Conservation (phyloP, 345 rosid species). For the Eucalyptus regnans region DNA sequence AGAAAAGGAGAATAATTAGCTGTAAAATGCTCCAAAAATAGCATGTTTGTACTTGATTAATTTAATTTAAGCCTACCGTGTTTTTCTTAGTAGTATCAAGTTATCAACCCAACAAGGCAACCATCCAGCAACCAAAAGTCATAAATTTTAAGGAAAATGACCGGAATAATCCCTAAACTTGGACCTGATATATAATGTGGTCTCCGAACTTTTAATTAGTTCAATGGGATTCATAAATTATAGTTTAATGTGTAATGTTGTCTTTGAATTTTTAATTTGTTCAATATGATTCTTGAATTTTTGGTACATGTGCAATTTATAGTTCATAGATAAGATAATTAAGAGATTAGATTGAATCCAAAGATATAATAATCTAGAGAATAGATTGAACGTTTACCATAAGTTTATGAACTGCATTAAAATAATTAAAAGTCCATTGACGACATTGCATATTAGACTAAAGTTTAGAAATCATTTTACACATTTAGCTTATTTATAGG, state of each 20-base stretch:
- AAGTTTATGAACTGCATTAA: neutral
- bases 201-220: too few species aligned
- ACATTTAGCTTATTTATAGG: too few species aligned
- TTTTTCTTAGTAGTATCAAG: neutral
- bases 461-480: neutral
- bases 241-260: fast-evolving
- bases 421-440: fast-evolving
- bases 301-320: fast-evolving
- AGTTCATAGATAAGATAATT: neutral
- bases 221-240: neutral
- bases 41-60: neutral
- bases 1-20: neutral
- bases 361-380: too few species aligned
- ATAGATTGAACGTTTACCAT: fast-evolving
- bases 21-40: neutral
- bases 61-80: neutral
- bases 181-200: fast-evolving
- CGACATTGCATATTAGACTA: fast-evolving
- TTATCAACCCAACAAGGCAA: neutral
- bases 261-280: too few species aligned
- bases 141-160: neutral
- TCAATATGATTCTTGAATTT: fast-evolving
- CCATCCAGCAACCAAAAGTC: neutral
- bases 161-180: too few species aligned
- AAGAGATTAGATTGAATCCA: neutral